Conservation (phyloP, 176 grass and related monocot genomes). For the Bromus sterilis region DNA sequence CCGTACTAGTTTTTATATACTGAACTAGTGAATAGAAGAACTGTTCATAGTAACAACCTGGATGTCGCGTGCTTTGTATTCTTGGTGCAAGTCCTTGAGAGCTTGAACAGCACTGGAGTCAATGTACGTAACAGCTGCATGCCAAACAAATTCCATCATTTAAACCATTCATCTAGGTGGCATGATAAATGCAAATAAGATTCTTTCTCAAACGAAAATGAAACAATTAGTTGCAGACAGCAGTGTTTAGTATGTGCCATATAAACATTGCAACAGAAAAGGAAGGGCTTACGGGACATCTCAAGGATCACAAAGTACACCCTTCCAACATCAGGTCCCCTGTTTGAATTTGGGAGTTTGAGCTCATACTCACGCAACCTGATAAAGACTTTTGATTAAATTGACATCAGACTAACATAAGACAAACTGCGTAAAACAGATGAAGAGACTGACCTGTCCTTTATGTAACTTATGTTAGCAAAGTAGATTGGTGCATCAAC, state of each 20-base stretch:
- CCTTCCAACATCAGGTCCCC: constrained; percentile 64
- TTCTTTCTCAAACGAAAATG: not conserved
- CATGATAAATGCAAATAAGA: not conserved
- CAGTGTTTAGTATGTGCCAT: not conserved
- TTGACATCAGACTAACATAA: not conserved
- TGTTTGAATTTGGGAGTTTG: constrained; percentile 53
- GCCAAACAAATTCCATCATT: not conserved
- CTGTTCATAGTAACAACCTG: constrained; percentile 43
- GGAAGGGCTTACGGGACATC: constrained; percentile 78
- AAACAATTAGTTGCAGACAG: not conserved
- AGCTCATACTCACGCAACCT: constrained; percentile 93
- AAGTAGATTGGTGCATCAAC: constrained; percentile 97
- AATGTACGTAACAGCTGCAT: constrained; percentile 87
- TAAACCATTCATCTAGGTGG: not conserved
- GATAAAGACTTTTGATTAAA: constrained; percentile 15
- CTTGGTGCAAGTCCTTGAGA: constrained; percentile 88
- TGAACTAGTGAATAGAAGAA: not conserved
- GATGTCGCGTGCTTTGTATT: constrained; percentile 67
- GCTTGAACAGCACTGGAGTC: constrained; percentile 97
- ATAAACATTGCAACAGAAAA: constrained; percentile 1
- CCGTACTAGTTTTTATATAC: constrained; percentile 4
- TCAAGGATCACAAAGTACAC: constrained; percentile 92
- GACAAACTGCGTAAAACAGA: not conserved
- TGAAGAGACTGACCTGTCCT: constrained; percentile 61
- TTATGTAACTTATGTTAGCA: constrained; percentile 93